phyloP scores from a whole-genome alignment of 805 yeast genomes.

The Saccharomycopsis lassenensis region DNA sequence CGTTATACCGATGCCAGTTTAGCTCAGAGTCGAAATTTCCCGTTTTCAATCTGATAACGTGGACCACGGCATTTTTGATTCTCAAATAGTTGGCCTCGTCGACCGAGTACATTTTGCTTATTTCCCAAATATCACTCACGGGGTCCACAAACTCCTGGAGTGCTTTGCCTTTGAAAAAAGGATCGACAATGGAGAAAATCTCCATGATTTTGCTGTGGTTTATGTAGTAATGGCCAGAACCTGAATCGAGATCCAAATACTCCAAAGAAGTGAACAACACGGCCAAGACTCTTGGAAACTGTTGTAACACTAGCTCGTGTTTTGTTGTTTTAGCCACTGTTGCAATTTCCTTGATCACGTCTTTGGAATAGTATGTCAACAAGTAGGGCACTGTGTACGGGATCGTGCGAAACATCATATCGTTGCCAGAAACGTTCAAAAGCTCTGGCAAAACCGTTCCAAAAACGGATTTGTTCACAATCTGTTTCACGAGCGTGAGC shows the following conservation, averaged over 20 bases:
- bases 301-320: constrained; percentile 35
- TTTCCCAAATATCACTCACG: constrained; percentile 28
- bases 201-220: constrained; percentile 40
- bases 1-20: constrained; percentile 16
- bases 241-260: constrained; percentile 25
- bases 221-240: constrained; percentile 20
- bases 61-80: constrained; percentile 34
- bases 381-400: constrained; percentile 69
- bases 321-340: constrained; percentile 35
- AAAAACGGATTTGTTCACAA: constrained; percentile 39
- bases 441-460: constrained; percentile 52
- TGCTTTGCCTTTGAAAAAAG: constrained; percentile 29
- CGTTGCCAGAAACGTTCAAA: constrained; percentile 48
- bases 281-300: constrained; percentile 46
- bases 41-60: constrained; percentile 24
- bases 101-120: constrained; percentile 32
- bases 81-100: constrained; percentile 23
- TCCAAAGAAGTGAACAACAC: constrained; percentile 36
- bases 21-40: constrained; percentile 12
- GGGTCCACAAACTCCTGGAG: constrained; percentile 23
- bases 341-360: constrained; percentile 53
- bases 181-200: constrained; percentile 42
- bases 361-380: constrained; percentile 52
- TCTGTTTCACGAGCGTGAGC: constrained; percentile 45
- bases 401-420: constrained; percentile 58